These are phyloP conservation scores for Pharnaceum exiguum DNA, from an alignment of 148 eudicot genomes.

Conservation along the genomic window DNA sequence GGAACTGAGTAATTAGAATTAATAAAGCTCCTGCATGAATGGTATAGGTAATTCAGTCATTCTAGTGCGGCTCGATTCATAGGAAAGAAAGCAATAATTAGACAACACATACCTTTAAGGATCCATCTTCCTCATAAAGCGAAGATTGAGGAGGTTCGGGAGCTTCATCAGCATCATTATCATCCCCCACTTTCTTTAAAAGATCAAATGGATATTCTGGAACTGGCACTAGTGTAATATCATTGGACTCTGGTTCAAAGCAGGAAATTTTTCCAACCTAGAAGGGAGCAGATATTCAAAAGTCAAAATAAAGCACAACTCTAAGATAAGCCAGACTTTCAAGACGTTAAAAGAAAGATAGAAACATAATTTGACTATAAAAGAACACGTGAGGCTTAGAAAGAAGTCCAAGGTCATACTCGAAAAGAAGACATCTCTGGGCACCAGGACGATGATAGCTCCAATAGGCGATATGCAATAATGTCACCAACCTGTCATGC, in stretches of 20 bases:
- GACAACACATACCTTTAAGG: constrained; percentile 90
- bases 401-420: constrained; percentile 21
- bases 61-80: background rate
- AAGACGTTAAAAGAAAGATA: background rate
- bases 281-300: background rate
- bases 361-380: background rate
- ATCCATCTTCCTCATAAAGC: constrained; percentile 79
- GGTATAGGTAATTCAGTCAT: background rate
- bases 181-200: constrained; percentile 38
- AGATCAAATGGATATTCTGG: constrained; percentile 57
- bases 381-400: background rate
- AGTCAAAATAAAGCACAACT: background rate
- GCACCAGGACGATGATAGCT: constrained; percentile 74
- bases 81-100: background rate
- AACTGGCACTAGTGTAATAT: constrained; percentile 41
- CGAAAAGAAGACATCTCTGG: constrained; percentile 71
- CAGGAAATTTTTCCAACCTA: constrained; percentile 65
- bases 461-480: constrained; percentile 86
- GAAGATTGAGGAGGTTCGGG: constrained; percentile 40
- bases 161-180: constrained; percentile 49
- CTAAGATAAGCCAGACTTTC: background rate
- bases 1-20: too few species aligned
- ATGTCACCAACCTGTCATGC: constrained; percentile 72
- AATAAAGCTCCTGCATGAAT: too few species aligned
- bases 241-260: constrained; percentile 38